These are phyloP conservation scores for Xylaria acuta DNA, from an alignment of 495 filamentous ascomycete species.

Conservation along the genomic window DNA sequence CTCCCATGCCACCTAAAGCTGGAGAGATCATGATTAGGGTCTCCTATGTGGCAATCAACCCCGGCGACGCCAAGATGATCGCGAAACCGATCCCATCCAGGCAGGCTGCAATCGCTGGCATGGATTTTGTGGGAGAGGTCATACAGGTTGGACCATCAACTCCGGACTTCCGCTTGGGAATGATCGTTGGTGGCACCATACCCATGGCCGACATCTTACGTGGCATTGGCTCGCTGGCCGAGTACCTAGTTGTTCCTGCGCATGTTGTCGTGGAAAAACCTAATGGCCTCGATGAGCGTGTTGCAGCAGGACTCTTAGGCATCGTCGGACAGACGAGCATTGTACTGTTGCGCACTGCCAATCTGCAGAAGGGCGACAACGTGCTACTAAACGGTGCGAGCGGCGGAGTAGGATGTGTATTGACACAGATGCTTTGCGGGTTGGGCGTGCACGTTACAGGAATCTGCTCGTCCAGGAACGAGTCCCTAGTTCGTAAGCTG, in stretches of 20 bases:
- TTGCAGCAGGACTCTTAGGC: conserved; percentile 32
- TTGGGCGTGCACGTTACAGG: conserved; percentile 31
- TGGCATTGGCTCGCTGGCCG: conserved; percentile 29
- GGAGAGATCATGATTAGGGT: conserved; percentile 33
- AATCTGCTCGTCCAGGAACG: conserved; percentile 31
- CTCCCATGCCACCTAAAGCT: conserved; percentile 27
- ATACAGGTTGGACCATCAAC: conserved; percentile 25
- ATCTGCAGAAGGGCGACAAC: conserved; percentile 21
- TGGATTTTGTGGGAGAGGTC: conserved; percentile 33
- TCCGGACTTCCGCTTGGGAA: conserved; percentile 21
- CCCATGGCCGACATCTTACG: conserved; percentile 18
- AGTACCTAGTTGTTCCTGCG: conserved; percentile 32
- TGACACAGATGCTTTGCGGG: conserved; percentile 28
- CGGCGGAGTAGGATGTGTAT: conserved; percentile 30
- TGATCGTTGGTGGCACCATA: conserved; percentile 26
- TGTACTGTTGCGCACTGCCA: conserved; percentile 23
- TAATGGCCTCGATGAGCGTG: conserved; percentile 24
- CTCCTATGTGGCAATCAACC: conserved; percentile 33
- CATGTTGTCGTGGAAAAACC: conserved; percentile 31
- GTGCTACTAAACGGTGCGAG: conserved; percentile 32
- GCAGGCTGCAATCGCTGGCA: conserved; percentile 18
- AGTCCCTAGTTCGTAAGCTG: conserved; percentile 30
- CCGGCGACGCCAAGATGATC: conserved; percentile 33
- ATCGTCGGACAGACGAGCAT: conserved; percentile 31
- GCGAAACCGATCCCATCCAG: conserved; percentile 25